Base-by-base conservation (phyloP, 2,329 filamentous ascomycete species). In the Beauveria sp. region DNA sequence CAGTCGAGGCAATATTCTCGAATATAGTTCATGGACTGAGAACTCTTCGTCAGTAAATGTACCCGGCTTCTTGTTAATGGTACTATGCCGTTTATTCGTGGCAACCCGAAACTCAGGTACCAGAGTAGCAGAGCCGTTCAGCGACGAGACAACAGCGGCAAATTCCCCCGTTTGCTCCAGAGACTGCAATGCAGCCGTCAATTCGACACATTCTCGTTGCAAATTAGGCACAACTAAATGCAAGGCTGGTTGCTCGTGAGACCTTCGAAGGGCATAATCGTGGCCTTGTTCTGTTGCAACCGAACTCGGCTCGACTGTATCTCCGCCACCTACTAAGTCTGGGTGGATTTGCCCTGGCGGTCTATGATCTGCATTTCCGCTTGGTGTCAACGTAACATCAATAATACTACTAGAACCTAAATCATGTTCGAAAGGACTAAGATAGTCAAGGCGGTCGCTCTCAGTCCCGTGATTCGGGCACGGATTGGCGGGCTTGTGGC, bases 401-500 rank as follows among this genome's bases (percentile, higher is more conserved):
- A 12, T 31, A 26, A 43, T 8, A 5, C 28, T 26, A 10, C 3
- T 34, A 3, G 10, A 22, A 24, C 22, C 50, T n/a, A 28, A 14
- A 8, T 8, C 28, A 40, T 31, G 20, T 20, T 26, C 22, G 10
- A 3, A 6, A 42, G 31, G 22, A 20, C 42, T 16, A 12, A 1
- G 5, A 6, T 24, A n/a, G 8, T 40, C 24, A n/a, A 12, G 22
- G 28, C 9, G 14, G 8, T 62, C 53, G 12, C 20, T 58, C 54
- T 64, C 64, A 6, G 70, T 67, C 3, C 71, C 71, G 64, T 72
- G 68, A 40, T 73, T 75, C 18, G 73, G 66, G 72, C 73, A 74
- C 10, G 72, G 71, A 46, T 73, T 71, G 38, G 71, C 72, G 63
- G 24, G 22, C 8, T 18, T 24, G 10, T 63, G 62, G n/a, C 49